These are phyloP conservation scores for Alternaria triticimaculans DNA, from an alignment of 2,329 filamentous ascomycete species.

Conservation along the genomic window DNA sequence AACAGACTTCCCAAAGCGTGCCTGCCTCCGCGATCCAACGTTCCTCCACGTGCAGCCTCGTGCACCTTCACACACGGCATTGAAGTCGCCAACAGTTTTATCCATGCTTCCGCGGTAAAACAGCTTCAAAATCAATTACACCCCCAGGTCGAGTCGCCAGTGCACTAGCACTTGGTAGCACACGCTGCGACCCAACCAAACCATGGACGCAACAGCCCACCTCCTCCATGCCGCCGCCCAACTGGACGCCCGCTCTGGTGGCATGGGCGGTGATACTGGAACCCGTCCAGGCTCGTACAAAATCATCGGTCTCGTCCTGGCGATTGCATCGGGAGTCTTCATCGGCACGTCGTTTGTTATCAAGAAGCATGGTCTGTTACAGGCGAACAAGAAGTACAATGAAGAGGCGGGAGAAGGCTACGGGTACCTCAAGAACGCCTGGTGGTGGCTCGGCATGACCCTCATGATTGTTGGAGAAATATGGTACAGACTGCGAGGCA, in stretches of 20 bases:
- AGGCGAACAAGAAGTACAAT: slow-evolving; percentile 94
- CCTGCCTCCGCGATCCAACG: slow-evolving; percentile 13
- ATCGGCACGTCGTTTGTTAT: slow-evolving; percentile 95
- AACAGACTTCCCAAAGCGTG: slow-evolving; percentile 29
- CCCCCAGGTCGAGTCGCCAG: slow-evolving; percentile 15
- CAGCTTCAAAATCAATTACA: slow-evolving; percentile 2
- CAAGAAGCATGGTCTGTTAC: slow-evolving; percentile 90
- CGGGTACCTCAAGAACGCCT: slow-evolving; percentile 92
- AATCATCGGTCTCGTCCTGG: slow-evolving; percentile 82
- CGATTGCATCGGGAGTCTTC: slow-evolving; percentile 85
- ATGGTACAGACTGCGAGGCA: slow-evolving; percentile 48
- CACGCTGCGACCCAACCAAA: slow-evolving; percentile 17
- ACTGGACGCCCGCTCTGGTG: slow-evolving; percentile 55
- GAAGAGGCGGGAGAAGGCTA: slow-evolving; percentile 96
- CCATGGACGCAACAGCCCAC: slow-evolving; percentile 54
- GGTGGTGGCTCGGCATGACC: slow-evolving; percentile 95
- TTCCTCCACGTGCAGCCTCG: slow-evolving; percentile 14
- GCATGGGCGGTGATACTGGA: slow-evolving; percentile 34
- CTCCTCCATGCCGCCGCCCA: slow-evolving; percentile 50
- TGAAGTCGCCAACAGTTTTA: neutral
- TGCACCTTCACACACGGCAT: slow-evolving; percentile 1
- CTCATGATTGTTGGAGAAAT: slow-evolving; percentile 97
- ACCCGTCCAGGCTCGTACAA: slow-evolving; percentile 72
- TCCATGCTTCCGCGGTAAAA: slow-evolving; percentile 24
- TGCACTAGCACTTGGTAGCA: slow-evolving; percentile 21